Evolutionary conservation across 2,329 filamentous ascomycete species (phyloP).

Genomic region (Sclerotinia borealis): DNA sequence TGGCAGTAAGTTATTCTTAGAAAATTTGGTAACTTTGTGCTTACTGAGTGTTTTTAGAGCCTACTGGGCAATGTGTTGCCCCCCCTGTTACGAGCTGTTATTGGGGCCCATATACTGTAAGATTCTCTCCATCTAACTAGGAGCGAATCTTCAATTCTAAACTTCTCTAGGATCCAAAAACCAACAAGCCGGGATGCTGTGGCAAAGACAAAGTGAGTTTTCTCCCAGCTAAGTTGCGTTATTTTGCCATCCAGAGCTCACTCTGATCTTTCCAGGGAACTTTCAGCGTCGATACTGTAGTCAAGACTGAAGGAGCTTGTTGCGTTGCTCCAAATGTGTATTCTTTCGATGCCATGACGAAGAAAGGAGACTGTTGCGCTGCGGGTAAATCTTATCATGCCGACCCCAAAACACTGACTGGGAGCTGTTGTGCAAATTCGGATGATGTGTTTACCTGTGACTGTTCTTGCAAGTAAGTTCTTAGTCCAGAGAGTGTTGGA

Average conservation of each 20-base stretch:
- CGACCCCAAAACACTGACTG: not conserved
- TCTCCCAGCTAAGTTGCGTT: no score
- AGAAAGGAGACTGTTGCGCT: not conserved
- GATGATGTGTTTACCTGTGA: constrained; percentile 6
- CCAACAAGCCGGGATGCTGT: not conserved
- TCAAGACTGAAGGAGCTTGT: not conserved
- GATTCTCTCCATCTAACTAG: not conserved
- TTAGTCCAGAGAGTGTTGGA: no score
- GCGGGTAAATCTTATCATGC: not conserved
- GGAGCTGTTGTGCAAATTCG: not conserved
- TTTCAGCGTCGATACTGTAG: not conserved
- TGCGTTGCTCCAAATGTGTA: not conserved
- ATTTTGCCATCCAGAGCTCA: not conserved
- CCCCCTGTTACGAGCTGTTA: constrained; percentile 1
- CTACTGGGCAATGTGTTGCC: not conserved
- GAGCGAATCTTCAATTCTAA: not conserved
- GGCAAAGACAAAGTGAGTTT: not conserved
- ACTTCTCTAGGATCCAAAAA: not conserved
- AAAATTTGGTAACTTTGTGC: not conserved
- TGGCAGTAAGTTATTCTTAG: not conserved
- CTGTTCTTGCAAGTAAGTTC: constrained; percentile 7
- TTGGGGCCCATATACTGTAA: constrained; percentile 4
- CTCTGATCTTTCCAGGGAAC: not conserved
- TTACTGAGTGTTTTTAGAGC: not conserved
- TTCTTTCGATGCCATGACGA: not conserved